Evolutionary conservation across 2,329 filamentous ascomycete species (phyloP).

Genomic region (Setomelanomma holmii): DNA sequence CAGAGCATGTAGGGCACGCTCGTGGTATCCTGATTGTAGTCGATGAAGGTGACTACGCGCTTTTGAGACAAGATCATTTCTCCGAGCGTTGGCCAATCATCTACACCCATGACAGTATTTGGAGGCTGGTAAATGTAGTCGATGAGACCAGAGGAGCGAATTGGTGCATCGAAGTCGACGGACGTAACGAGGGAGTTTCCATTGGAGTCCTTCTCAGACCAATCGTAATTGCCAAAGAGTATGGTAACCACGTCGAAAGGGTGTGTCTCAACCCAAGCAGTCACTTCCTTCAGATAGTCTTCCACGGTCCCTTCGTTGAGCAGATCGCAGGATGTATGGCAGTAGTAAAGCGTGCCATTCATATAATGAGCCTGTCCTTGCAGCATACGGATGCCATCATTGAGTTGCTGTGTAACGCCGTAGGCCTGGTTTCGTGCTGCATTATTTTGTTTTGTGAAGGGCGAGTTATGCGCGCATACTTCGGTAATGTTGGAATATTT

Average conservation of each 20-base stretch:
- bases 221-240: constrained; percentile 79
- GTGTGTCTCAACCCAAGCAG: constrained; percentile 75
- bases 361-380: constrained; percentile 67
- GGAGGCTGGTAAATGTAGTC: constrained; percentile 79
- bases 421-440: constrained; percentile 48
- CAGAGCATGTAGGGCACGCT: constrained; percentile 85
- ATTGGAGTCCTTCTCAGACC: constrained; percentile 29
- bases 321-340: constrained; percentile 85
- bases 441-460: constrained; percentile 45
- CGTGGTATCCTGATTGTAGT: constrained; percentile 71
- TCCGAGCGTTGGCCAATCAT: constrained; percentile 86
- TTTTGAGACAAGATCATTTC: constrained; percentile 56
- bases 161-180: constrained; percentile 69
- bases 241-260: constrained; percentile 92
- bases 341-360: constrained; percentile 74
- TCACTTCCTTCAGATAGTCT: constrained; percentile 73
- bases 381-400: constrained; percentile 54
- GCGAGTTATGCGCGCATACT: constrained; percentile 51
- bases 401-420: constrained; percentile 47
- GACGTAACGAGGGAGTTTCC: constrained; percentile 65
- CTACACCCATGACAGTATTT: constrained; percentile 74
- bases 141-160: constrained; percentile 75
- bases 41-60: constrained; percentile 50
- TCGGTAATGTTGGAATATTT: constrained; percentile 53
- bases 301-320: constrained; percentile 83